These are phyloP conservation scores for Saraca asoca DNA, from an alignment of 331 rosid genomes.

Conservation along the genomic window DNA sequence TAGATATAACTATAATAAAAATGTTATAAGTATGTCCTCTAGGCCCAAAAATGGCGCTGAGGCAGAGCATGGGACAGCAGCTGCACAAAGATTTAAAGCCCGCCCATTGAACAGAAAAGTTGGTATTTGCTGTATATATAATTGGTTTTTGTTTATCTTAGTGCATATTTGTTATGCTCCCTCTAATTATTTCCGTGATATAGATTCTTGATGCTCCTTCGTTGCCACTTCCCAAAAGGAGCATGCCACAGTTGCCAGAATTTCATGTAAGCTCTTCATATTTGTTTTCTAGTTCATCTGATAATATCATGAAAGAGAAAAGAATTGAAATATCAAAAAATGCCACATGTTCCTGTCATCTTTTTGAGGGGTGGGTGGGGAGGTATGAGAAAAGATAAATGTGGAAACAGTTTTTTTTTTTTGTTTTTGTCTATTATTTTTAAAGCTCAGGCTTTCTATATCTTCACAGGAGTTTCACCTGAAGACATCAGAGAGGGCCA, in stretches of 20 bases:
- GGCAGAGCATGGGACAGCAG: conserved; percentile 42
- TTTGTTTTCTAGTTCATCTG: conserved; percentile 18
- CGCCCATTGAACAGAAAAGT: conserved; percentile 94
- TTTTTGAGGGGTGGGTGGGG: no score
- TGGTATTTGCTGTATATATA: conserved; percentile 42
- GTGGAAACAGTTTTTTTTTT: conserved; percentile 9
- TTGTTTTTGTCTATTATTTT: conserved; percentile 19
- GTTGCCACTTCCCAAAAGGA: conserved; percentile 70
- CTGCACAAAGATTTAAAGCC: conserved; percentile 73
- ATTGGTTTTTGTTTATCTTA: conserved; percentile 18
- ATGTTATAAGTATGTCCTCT: conserved; percentile 34
- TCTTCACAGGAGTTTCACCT: conserved; percentile 70
- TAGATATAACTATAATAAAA: conserved; percentile 19
- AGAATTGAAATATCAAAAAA: neutral
- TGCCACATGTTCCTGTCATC: no score
- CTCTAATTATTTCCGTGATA: conserved; percentile 30
- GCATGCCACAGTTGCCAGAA: conserved; percentile 78
- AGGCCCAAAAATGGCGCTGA: conserved; percentile 66
- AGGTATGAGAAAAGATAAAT: neutral
- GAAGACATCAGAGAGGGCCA: conserved; percentile 85
- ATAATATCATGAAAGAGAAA: neutral
- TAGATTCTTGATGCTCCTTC: conserved; percentile 92
- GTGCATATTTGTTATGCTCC: conserved; percentile 23
- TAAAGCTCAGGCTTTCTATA: conserved; percentile 30
- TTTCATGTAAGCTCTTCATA: conserved; percentile 69